Base-by-base conservation (phyloP, 2,329 filamentous ascomycete genomes). In the Pseudopyrenochaeta lycopersici region DNA sequence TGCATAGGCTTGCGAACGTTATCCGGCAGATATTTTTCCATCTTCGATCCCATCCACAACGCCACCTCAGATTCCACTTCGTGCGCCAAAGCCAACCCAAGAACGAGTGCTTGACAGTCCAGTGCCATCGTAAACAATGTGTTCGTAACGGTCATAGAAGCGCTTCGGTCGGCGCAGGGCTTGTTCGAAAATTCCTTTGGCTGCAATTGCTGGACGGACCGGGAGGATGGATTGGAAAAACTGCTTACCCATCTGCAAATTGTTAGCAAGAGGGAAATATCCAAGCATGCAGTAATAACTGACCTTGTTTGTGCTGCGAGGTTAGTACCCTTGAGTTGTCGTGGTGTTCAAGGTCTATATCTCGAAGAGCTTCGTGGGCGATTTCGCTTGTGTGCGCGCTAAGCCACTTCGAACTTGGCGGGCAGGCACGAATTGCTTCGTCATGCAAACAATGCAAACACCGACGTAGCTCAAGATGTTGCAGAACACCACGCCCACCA, bases 231-330 rank as follows among this genome's bases (percentile, higher is more conserved):
- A 67, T 62, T 58, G 52, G 60, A 56, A 54, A 54, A 56, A 58
- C 51, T 74, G 82, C 85, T 85, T 83, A 88, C 85, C 85, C 85
- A 88, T 88, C 85, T 87, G 72, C 61, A 68, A 51, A 68, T 54
- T 74, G 75, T 76, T 62, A 74, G 68, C 53, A 63, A 46, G 51
- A 20, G 33, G 29, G 48, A 33, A 30, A 15, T 17, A 31, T n/a
- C 9, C n/a, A 41, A 10, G 10, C 12, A 17, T 65, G 30, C 43
- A 33, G 49, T 46, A 15, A 30, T 50, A 45, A 67, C 78, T 79
- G 75, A 85, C 83, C 81, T 80, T 85, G 78, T 79, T 77, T 78
- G 78, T 77, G 80, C 78, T 78, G 80, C 80, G 76, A 76, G 76
- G 76, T 72, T 76, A 70, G 70, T 68, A 69, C 68, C 62, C 64